Evolutionary conservation across 176 grass and related monocot genomes (phyloP).

Genomic region (Paspalum notatum): DNA sequence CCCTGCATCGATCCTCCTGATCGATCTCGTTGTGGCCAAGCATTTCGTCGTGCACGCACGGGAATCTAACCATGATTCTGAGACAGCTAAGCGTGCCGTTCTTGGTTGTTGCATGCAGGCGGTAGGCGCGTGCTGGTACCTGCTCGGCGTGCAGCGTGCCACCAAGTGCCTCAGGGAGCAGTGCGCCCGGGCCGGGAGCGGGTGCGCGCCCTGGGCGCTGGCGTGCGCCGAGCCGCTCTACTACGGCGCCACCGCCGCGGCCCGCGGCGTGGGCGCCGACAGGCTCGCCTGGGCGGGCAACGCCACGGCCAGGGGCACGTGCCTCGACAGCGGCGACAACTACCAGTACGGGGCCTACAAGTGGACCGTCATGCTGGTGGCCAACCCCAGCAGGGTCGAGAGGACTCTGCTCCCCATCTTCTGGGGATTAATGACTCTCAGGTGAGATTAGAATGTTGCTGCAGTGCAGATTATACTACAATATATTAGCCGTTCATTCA

Average conservation of each 20-base stretch:
- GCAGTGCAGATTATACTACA: background rate
- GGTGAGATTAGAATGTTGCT: background rate
- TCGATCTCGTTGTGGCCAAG: too few species aligned
- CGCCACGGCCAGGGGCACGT: conserved; percentile 48
- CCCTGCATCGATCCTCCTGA: too few species aligned
- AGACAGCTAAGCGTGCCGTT: background rate
- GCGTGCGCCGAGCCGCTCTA: conserved; percentile 66
- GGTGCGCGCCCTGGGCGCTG: conserved; percentile 48
- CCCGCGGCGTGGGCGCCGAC: conserved; percentile 12
- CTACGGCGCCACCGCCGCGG: conserved; percentile 37
- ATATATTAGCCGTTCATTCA: background rate
- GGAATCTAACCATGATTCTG: background rate
- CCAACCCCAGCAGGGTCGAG: conserved; percentile 75
- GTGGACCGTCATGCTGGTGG: conserved; percentile 78
- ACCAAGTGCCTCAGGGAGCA: conserved; percentile 72
- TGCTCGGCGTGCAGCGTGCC: conserved; percentile 83
- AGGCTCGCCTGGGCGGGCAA: conserved; percentile 65
- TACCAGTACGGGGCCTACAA: conserved; percentile 84
- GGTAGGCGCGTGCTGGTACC: conserved; percentile 87
- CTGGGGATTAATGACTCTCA: conserved; percentile 87
- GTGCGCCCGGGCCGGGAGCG: conserved; percentile 42
- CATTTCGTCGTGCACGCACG: background rate
- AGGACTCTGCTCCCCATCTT: conserved; percentile 91
- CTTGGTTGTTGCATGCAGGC: conserved; percentile 50
- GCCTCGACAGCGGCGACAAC: conserved; percentile 56